phyloP scores from a whole-genome alignment of 768 basidiomycete genomes.

The Suillus plorans region DNA sequence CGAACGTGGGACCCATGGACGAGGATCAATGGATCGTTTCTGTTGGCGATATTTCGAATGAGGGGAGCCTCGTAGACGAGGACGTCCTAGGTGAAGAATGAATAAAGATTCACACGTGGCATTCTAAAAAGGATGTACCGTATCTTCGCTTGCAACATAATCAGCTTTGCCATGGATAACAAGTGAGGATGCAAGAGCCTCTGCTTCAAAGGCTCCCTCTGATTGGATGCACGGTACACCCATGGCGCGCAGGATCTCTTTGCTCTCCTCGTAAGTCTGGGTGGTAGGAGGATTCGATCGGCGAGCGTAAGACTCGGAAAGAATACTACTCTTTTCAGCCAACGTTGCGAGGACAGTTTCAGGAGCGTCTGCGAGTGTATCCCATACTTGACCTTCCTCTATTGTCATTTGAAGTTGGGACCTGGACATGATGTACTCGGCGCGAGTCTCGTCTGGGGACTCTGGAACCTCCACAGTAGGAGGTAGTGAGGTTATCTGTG shows the following conservation, averaged over 20 bases:
- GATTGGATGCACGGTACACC: conserved; percentile 79
- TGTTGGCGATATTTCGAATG: conserved; percentile 70
- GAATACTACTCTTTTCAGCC: conserved; percentile 48
- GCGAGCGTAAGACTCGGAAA: conserved; percentile 66
- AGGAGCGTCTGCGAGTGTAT: conserved; percentile 32
- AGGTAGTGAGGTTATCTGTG: conserved; percentile 43
- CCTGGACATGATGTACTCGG: conserved; percentile 57
- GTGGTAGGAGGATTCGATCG: conserved; percentile 60
- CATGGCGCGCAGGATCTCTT: conserved; percentile 70
- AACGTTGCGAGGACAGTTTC: conserved; percentile 33
- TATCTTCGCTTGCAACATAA: conserved; percentile 90
- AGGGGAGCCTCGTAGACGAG: conserved; percentile 81
- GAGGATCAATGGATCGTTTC: conserved; percentile 56
- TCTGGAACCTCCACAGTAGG: conserved; percentile 24
- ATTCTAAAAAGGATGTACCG: conserved; percentile 43
- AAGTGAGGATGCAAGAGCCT: conserved; percentile 79
- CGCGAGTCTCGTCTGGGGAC: conserved; percentile 31
- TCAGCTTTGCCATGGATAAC: conserved; percentile 77
- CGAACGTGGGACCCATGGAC: conserved; percentile 68
- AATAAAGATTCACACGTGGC: conserved; percentile 10
- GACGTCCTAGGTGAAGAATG: conserved; percentile 56
- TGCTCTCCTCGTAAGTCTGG: conserved; percentile 69
- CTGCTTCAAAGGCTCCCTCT: conserved; percentile 74
- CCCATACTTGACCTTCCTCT: conserved; percentile 66
- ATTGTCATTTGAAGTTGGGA: conserved; percentile 56